Evolutionary conservation across 2,329 filamentous ascomycete species (phyloP).

Genomic region (Claviceps humidiphila): DNA sequence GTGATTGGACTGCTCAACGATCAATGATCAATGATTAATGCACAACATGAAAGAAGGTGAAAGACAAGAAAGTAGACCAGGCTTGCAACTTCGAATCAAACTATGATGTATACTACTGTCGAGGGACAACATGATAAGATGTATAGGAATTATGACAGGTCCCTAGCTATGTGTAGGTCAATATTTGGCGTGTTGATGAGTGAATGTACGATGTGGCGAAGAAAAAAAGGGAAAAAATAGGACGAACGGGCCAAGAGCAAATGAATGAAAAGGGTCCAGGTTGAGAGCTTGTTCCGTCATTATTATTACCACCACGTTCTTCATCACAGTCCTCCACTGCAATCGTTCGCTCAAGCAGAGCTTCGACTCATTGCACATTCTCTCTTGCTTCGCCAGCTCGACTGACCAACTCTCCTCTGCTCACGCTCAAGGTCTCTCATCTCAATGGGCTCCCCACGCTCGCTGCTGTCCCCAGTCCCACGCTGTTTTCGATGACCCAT

Average conservation of each 20-base stretch:
- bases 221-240: background rate
- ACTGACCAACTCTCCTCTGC: slow-evolving; percentile 5
- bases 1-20: no score
- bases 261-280: background rate
- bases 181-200: no score
- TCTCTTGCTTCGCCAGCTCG: slow-evolving; percentile 15
- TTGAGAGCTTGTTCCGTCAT: background rate
- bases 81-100: no score
- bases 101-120: no score
- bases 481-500: slow-evolving; percentile 12
- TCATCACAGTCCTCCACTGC: background rate
- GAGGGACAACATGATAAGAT: no score
- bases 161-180: no score
- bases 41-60: no score
- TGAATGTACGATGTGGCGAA: no score
- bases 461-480: slow-evolving; percentile 18
- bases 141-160: no score
- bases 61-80: no score
- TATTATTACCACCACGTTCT: background rate
- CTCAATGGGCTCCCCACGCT: slow-evolving; percentile 16
- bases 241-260: background rate
- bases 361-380: slow-evolving; percentile 25
- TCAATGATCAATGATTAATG: no score
- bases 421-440: slow-evolving; percentile 12
- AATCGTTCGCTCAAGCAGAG: slow-evolving; percentile 19